Evolutionary conservation across 371 early-diverging fungal genomes (phyloP), one percentile per base, ranked within the genome.

Genomic region (Gilbertella persicaria): DNA sequence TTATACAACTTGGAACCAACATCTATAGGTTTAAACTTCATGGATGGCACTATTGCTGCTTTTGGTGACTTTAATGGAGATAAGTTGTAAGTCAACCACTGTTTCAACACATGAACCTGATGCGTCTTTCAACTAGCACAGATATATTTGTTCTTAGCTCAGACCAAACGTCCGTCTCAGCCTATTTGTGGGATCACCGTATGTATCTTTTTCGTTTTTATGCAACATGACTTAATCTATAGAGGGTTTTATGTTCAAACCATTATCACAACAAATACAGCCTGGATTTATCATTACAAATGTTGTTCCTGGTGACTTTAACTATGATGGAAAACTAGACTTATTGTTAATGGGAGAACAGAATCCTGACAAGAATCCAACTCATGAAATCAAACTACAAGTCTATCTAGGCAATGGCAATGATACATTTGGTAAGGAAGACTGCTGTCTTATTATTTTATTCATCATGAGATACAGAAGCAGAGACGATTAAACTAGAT

Each of bases 61-160:
- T 92, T 91, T 77, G 93, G 84, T 19, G 94, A 93, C 65, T 88
- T 91, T 35, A 88, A 91, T 66, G 84, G 82, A n/a, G 91, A 90
- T 64, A 92, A 92, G 64, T 83, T 66, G 87, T 88, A 71, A 57
- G n/a, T n/a, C 1, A 21, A 16, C 12, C 8, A n/a, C 41, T 35
- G 1, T 12, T 28, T 2, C 5, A 12, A 10, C 1, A 1, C 6
- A 3, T 19, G 17, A n/a, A 23, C 2, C 16, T 24, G 14, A n/a
- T 20, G n/a, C 9, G 5, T 41, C 20, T 17, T 26, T 26, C 24
- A 19, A 48, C 13, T 53, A 89, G 88, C 50, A 88, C 90, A n/a
- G 94, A 94, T 58, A 43, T 94, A 13, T 87, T 92, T 55, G 69
- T 86, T 1, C 71, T 91, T 10, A 75, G 82, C 33, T 55, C 80